A percentile compares a stretch with the other conserved stretches of the same genome.
These are phyloP conservation scores for Capsella rubella DNA, from an alignment of 441 rosid species.

Conservation along the genomic window DNA sequence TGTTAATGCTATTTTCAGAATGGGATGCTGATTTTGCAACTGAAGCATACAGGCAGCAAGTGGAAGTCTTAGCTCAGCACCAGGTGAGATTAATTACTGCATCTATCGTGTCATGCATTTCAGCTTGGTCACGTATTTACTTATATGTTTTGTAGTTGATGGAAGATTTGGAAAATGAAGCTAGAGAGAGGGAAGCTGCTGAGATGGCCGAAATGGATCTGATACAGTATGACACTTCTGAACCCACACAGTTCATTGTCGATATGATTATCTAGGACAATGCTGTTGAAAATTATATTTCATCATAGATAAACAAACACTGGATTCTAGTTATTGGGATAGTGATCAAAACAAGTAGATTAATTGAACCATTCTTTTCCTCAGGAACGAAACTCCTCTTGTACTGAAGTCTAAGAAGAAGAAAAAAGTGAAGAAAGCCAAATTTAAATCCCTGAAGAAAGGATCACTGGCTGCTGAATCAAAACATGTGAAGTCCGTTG, in stretches of 20 bases:
- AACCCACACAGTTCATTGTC: slow-evolving; percentile 36
- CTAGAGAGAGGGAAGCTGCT: slow-evolving; percentile 80
- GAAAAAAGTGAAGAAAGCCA: slow-evolving; percentile 94
- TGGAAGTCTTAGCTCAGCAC: slow-evolving; percentile 92
- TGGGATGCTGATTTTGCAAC: slow-evolving; percentile 99
- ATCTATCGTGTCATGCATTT: slow-evolving; percentile 30
- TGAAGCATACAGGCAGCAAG: slow-evolving; percentile 98
- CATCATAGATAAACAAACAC: slow-evolving; percentile 10
- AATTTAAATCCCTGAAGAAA: slow-evolving; percentile 91
- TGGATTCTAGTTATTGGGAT: slow-evolving; percentile 15
- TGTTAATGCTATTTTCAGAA: slow-evolving; percentile 53
- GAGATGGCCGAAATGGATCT: slow-evolving; percentile 58
- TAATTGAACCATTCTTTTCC: slow-evolving; percentile 32
- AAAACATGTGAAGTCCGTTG: slow-evolving; percentile 65
- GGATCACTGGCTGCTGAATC: slow-evolving; percentile 79
- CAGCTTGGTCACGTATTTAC: slow-evolving; percentile 40
- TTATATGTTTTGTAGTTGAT: slow-evolving; percentile 64
- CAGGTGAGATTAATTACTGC: slow-evolving; percentile 63
- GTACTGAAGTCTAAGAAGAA: slow-evolving; percentile 75
- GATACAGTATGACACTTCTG: slow-evolving; percentile 66
- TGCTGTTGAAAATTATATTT: slow-evolving; percentile 13
- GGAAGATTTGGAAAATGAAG: slow-evolving; percentile 98
- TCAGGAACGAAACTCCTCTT: slow-evolving; percentile 69
- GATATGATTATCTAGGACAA: slow-evolving; percentile 22
- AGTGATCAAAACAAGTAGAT: background rate